Conservation (phyloP, 208 protist species). For the Acanthamoeba sp. region DNA sequence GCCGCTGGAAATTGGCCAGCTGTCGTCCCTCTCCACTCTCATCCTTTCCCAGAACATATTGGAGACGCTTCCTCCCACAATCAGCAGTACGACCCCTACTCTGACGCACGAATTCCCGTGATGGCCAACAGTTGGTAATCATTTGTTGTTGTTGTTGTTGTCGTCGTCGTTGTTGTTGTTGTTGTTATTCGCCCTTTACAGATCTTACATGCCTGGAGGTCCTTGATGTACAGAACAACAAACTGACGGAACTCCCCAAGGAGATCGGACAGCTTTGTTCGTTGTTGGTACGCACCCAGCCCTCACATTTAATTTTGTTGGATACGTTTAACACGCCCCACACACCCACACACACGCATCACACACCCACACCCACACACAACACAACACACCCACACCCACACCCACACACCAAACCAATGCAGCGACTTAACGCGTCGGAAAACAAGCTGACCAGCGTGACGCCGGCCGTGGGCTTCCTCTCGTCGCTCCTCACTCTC, state of each 20-base stretch:
- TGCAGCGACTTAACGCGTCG: conserved; percentile 18
- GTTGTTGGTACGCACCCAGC: neutral
- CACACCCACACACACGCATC: too few species aligned
- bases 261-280: conserved; percentile 17
- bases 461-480: conserved; percentile 7
- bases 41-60: conserved; percentile 22
- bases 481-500: conserved; percentile 19
- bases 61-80: neutral
- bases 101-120: neutral
- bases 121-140: neutral
- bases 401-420: too few species aligned
- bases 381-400: too few species aligned
- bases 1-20: conserved; percentile 35
- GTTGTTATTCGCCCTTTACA: neutral
- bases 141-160: too few species aligned
- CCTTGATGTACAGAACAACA: conserved; percentile 46
- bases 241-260: conserved; percentile 17
- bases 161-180: too few species aligned
- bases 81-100: conserved; percentile 15
- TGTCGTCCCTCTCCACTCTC: conserved; percentile 34
- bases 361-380: too few species aligned
- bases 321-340: too few species aligned
- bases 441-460: conserved; percentile 20
- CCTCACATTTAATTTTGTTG: neutral
- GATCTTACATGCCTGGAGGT: neutral